Percentiles rank a stretch among this genome's conserved stretches.
Conservation (phyloP, 164 flowering plant genomes). For the Stephania japonica region DNA sequence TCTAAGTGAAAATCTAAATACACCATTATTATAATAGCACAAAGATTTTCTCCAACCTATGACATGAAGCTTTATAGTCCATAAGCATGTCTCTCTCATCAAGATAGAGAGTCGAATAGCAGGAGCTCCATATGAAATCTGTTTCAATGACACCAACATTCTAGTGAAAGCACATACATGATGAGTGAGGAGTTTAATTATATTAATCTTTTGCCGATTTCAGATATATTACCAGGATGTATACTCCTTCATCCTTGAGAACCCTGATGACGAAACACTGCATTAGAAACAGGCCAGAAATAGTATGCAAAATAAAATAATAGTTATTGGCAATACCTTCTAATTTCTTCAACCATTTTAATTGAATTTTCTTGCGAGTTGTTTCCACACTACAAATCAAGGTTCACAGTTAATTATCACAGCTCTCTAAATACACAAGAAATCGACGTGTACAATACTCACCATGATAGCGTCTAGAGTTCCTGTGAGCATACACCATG, state of each 20-base stretch:
- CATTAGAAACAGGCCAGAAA: conserved; percentile 49
- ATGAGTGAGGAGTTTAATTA: neutral
- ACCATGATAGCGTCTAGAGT: conserved; percentile 86
- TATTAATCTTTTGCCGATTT: neutral
- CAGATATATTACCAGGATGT: conserved; percentile 50
- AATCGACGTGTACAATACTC: conserved; percentile 31
- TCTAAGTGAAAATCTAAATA: neutral
- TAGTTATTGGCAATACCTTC: conserved; percentile 40
- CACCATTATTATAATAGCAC: neutral
- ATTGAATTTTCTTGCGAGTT: conserved; percentile 52
- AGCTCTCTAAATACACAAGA: conserved; percentile 5
- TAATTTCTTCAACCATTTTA: conserved; percentile 72
- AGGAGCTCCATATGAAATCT: conserved; percentile 89
- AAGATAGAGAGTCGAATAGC: conserved; percentile 48
- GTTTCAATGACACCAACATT: conserved; percentile 17
- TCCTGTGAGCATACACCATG: conserved; percentile 37
- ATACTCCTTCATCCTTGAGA: conserved; percentile 72
- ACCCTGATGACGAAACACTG: conserved; percentile 80
- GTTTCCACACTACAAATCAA: conserved; percentile 58
- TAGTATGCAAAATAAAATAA: conserved; percentile 13
- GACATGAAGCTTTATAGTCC: conserved; percentile 76
- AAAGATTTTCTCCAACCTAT: conserved; percentile 42
- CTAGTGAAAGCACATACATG: neutral
- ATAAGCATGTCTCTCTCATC: conserved; percentile 48
- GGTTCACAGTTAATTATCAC: conserved; percentile 12